phyloP scores from a whole-genome alignment of 345 rosid species.

The Brassica cretica region DNA sequence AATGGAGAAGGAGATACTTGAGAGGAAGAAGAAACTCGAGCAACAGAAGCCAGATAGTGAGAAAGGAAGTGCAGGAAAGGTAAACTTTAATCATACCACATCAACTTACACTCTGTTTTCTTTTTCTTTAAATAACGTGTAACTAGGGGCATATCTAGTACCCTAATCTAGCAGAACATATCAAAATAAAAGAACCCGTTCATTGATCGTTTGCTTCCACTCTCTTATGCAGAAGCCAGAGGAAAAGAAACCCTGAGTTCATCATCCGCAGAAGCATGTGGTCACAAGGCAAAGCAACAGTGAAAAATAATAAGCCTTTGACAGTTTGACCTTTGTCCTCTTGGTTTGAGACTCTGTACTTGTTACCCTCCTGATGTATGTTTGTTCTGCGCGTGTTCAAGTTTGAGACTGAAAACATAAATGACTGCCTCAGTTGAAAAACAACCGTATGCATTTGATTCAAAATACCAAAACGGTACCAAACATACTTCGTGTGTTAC shows the following conservation, averaged over 20 bases:
- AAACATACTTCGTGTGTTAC: conserved; percentile 23
- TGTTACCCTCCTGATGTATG: neutral
- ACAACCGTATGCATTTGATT: conserved; percentile 16
- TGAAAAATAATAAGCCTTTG: conserved; percentile 21
- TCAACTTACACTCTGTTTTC: neutral
- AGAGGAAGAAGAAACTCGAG: conserved; percentile 65
- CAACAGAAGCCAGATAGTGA: conserved; percentile 56
- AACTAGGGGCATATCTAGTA: neutral
- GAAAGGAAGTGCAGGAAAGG: conserved; percentile 61
- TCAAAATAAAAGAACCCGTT: neutral
- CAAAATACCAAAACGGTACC: conserved; percentile 18
- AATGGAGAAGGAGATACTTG: conserved; percentile 81
- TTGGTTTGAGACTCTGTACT: conserved; percentile 13
- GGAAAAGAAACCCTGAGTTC: conserved; percentile 27
- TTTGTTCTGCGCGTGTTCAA: conserved; percentile 17
- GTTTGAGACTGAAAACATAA: neutral
- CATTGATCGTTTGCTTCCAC: conserved; percentile 13
- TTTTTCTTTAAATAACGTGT: neutral
- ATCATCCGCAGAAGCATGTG: neutral
- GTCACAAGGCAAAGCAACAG: conserved; percentile 20
- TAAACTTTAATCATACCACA: conserved; percentile 29
- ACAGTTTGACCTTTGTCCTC: conserved; percentile 18
- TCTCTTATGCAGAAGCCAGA: conserved; percentile 34
- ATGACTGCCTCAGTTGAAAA: neutral
- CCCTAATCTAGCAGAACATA: neutral